Percentiles rank a stretch among this genome's conserved stretches.
These are phyloP conservation scores for Rosa persica DNA, from an alignment of 306 rosid species.

Conservation along the genomic window DNA sequence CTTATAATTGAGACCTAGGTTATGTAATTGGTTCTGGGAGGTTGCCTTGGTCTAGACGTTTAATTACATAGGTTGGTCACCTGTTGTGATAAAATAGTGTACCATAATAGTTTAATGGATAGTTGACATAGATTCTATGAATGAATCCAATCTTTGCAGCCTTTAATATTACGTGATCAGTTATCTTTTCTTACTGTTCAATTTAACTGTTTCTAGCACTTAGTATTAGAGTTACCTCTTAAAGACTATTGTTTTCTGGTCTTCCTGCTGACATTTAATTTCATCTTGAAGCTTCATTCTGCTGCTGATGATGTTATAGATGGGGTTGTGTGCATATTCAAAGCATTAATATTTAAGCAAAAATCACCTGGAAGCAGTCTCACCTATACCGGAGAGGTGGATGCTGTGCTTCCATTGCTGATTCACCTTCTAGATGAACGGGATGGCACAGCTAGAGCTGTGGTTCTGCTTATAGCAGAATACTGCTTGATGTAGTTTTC, in stretches of 20 bases:
- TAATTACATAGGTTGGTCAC: neutral
- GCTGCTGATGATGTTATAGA: constrained; percentile 64
- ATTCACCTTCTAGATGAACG: constrained; percentile 80
- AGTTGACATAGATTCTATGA: neutral
- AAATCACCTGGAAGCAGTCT: constrained; percentile 48
- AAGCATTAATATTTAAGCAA: constrained; percentile 67
- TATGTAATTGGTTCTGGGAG: neutral
- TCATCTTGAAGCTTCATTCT: constrained; percentile 63
- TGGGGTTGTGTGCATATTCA: constrained; percentile 67
- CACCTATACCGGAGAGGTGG: constrained; percentile 45
- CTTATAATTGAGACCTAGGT: neutral
- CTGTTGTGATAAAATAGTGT: neutral
- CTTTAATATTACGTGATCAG: neutral
- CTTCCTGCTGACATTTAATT: constrained; percentile 9
- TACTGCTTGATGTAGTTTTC: constrained; percentile 67
- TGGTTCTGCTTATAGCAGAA: constrained; percentile 74
- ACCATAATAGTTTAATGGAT: neutral
- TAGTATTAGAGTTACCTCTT: neutral
- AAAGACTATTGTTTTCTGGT: neutral
- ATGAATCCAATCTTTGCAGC: neutral
- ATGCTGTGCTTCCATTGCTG: constrained; percentile 55
- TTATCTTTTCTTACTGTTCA: neutral
- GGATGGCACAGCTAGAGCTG: constrained; percentile 82
- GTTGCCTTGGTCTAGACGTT: neutral
- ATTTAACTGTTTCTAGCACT: neutral